Evolutionary conservation across 2,329 filamentous ascomycete species (phyloP), one percentile per base, ranked within the genome.

Genomic region (Cladosporium sp.): DNA sequence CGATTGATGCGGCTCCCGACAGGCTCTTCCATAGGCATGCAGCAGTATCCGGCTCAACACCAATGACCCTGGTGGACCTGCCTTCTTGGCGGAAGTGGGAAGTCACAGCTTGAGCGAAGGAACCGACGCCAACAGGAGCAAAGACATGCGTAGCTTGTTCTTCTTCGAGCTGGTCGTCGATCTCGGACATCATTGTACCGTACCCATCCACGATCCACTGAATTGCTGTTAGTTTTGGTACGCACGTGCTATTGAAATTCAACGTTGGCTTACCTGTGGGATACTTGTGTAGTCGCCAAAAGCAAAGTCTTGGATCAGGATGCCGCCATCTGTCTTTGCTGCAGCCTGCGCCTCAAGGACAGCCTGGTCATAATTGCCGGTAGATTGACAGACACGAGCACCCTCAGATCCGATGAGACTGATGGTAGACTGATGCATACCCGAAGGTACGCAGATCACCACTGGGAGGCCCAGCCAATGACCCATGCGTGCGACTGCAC

Each of bases 401-500:
- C 88, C 89, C 72, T 93, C 90, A 1, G 79, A 76, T 0, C 77
- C 74, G 49, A 93, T 90, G 18, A 82, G 77, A 0, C 78, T 75
- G n/a, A 81, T 79, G 0, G 88, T 89, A 1, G 77, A 75, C 7
- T 77, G 72, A 47, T 85, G 80, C 80, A 92, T 86, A 18, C 79
- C 81, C 0, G 71, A 71, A 0, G 90, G 88, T 1, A 92, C 88
- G 68, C 85, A 88, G 2, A 93, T 86, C 26, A 80, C 77, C 0
- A 83, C 83, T 0, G 79, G 71, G 0, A 91, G 76, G 0, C 79
- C 81, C 7, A 93, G 78, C 12, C 87, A 80, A 36, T 77, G 78
- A 0, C 84, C 89, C 86, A 93, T 91, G 8, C 84, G 81, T 0
- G 90, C 88, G 0, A 92, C 84, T 0, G 91, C 90, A 2, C 90